These are phyloP conservation scores for Suillus luteus DNA, from an alignment of 768 basidiomycete species.

Conservation along the genomic window DNA sequence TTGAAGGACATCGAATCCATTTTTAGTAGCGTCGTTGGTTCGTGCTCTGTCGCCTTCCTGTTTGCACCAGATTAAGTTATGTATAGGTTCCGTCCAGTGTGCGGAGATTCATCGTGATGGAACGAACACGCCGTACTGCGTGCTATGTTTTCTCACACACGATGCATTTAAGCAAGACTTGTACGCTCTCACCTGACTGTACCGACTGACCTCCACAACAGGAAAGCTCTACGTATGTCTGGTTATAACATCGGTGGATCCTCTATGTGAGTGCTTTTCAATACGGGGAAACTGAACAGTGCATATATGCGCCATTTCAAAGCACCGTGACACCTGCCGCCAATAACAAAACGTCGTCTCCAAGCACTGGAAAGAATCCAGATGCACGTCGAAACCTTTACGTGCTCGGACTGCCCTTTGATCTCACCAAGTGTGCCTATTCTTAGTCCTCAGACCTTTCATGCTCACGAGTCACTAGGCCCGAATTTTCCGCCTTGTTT, in stretches of 20 bases:
- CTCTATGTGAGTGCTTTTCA: slow-evolving; percentile 48
- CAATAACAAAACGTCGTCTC: slow-evolving; percentile 4
- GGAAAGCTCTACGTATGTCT: slow-evolving; percentile 69
- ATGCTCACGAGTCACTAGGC: slow-evolving; percentile 23
- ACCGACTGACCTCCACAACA: slow-evolving; percentile 26
- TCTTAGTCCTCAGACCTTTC: slow-evolving; percentile 1
- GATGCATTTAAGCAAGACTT: slow-evolving; percentile 54
- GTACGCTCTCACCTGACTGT: slow-evolving; percentile 12
- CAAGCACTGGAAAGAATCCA: slow-evolving; percentile 28
- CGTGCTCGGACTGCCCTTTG: slow-evolving; percentile 81
- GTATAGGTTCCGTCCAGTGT: slow-evolving; percentile 54
- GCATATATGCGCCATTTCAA: slow-evolving; percentile 24
- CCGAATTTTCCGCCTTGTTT: slow-evolving; percentile 64
- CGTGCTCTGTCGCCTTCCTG: slow-evolving; percentile 12
- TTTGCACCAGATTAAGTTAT: neutral
- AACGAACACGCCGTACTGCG: slow-evolving; percentile 36
- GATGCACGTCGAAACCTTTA: slow-evolving; percentile 76
- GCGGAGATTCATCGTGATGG: slow-evolving; percentile 41
- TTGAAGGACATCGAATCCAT: slow-evolving; percentile 53
- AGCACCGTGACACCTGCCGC: slow-evolving; percentile 41
- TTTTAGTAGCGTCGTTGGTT: slow-evolving; percentile 61
- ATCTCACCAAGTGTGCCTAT: slow-evolving; percentile 67
- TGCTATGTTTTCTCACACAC: slow-evolving; percentile 53
- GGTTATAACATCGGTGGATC: slow-evolving; percentile 58
- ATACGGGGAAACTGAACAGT: neutral